Conservation (phyloP, 768 basidiomycete species). For the Pulveroboletus sp. region DNA sequence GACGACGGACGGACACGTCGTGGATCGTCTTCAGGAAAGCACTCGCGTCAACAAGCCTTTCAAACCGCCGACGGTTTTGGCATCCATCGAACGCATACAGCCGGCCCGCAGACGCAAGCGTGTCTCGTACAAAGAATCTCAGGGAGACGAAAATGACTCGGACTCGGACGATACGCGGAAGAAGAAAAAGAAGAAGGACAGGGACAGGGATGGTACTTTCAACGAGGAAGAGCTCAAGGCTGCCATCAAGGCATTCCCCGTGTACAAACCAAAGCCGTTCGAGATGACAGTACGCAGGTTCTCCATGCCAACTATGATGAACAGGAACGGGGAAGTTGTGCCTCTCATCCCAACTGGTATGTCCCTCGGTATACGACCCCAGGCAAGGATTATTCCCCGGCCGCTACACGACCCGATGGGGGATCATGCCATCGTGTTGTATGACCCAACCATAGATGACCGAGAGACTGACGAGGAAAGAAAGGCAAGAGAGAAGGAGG, state of each 20-base stretch:
- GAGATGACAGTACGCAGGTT: constrained; percentile 60
- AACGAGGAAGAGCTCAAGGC: constrained; percentile 60
- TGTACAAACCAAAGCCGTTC: constrained; percentile 78
- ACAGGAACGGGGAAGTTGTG: constrained; percentile 62
- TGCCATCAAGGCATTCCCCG: constrained; percentile 66
- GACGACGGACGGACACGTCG: constrained; percentile 60
- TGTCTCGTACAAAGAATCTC: constrained; percentile 78
- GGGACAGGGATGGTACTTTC: constrained; percentile 42
- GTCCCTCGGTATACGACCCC: constrained; percentile 82
- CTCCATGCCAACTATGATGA: constrained; percentile 77
- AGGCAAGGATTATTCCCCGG: constrained; percentile 74
- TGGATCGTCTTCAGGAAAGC: constrained; percentile 70
- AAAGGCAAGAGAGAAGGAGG: constrained; percentile 68
- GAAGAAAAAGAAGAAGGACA: constrained; percentile 66
- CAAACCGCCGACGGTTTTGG: constrained; percentile 59
- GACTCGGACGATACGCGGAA: constrained; percentile 46
- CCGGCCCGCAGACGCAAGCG: constrained; percentile 82
- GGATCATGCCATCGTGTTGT: constrained; percentile 95
- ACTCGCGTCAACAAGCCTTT: constrained; percentile 74
- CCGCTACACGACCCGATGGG: constrained; percentile 98
- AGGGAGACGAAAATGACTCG: constrained; percentile 50
- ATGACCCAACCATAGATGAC: constrained; percentile 94
- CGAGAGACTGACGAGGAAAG: constrained; percentile 85
- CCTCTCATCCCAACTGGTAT: constrained; percentile 54
- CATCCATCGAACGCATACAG: constrained; percentile 47